Conservation (phyloP, 1,139 yeast species). For the Barnettozyma hawaiiensis region DNA sequence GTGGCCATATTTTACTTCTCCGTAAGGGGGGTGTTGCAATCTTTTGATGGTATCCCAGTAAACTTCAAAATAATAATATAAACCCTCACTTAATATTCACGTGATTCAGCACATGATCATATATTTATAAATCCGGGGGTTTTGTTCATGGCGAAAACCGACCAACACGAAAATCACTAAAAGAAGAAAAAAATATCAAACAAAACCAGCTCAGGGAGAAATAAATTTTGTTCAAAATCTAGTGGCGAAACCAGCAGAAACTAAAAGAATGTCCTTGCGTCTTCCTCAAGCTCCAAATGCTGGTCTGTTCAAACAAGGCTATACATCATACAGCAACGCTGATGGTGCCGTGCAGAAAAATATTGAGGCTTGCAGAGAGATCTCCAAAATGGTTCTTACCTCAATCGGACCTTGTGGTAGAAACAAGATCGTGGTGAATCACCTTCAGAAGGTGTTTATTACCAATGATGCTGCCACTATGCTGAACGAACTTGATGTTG, state of each 20-base stretch:
- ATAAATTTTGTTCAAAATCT: background rate
- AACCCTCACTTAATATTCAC: background rate
- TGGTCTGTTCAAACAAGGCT: constrained; percentile 95
- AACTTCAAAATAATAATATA: too few relatives aligned
- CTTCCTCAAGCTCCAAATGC: constrained; percentile 91
- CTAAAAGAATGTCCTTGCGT: constrained; percentile 68
- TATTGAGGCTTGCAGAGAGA: constrained; percentile 91
- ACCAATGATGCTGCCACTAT: constrained; percentile 98
- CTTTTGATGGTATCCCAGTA: too few relatives aligned
- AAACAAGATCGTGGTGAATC: constrained; percentile 90
- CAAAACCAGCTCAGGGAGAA: constrained; percentile 2
- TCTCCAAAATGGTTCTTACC: constrained; percentile 84
- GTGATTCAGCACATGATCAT: background rate
- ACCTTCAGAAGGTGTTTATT: constrained; percentile 72
- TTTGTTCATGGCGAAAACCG: too few relatives aligned
- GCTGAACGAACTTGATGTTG: constrained; percentile 86
- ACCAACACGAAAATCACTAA: constrained; percentile 1
- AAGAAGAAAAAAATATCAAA: background rate
- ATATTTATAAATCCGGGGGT: too few relatives aligned
- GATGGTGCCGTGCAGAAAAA: constrained; percentile 95
- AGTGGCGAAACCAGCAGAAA: background rate
- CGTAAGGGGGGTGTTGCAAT: too few relatives aligned
- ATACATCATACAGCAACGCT: constrained; percentile 77
- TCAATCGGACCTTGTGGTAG: constrained; percentile 98
- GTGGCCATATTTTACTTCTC: background rate